Conservation (phyloP, 352 stramenopile species). For the Globisporangium middletonii region DNA sequence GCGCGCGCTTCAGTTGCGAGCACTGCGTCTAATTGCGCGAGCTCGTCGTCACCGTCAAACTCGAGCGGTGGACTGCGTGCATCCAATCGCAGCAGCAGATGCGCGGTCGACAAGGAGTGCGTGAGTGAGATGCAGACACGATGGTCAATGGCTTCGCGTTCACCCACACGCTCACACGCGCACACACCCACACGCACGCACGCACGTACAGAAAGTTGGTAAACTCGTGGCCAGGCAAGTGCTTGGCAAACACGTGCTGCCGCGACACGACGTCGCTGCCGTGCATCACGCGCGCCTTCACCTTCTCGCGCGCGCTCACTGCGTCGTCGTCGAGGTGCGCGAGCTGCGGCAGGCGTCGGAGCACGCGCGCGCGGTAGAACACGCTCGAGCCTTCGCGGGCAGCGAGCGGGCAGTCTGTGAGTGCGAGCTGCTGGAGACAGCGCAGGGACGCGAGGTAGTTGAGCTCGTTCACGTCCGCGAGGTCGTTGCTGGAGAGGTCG, state of each 20-base stretch:
- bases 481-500: slow-evolving; percentile 41
- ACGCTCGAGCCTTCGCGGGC: slow-evolving; percentile 19
- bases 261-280: slow-evolving; percentile 52
- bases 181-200: no score
- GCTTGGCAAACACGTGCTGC: slow-evolving; percentile 47
- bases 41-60: slow-evolving; percentile 39
- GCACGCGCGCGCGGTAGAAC: slow-evolving; percentile 57
- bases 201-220: slow-evolving; percentile 56
- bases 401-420: slow-evolving; percentile 39
- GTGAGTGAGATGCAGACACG: neutral
- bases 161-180: neutral
- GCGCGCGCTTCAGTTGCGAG: no score
- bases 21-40: slow-evolving; percentile 2
- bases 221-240: slow-evolving; percentile 50
- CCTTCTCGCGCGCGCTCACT: slow-evolving; percentile 63
- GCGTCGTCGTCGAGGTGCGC: slow-evolving; percentile 40
- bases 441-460: slow-evolving; percentile 40
- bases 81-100: slow-evolving; percentile 1
- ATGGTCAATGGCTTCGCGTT: neutral
- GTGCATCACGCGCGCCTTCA: slow-evolving; percentile 74
- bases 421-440: slow-evolving; percentile 36
- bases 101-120: neutral
- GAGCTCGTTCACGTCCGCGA: slow-evolving; percentile 56
- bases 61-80: slow-evolving; percentile 38
- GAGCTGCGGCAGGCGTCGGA: slow-evolving; percentile 56